These are phyloP conservation scores for Magnaporthiopsis poae DNA, from an alignment of 2,329 filamentous ascomycete genomes.

Conservation along the genomic window DNA sequence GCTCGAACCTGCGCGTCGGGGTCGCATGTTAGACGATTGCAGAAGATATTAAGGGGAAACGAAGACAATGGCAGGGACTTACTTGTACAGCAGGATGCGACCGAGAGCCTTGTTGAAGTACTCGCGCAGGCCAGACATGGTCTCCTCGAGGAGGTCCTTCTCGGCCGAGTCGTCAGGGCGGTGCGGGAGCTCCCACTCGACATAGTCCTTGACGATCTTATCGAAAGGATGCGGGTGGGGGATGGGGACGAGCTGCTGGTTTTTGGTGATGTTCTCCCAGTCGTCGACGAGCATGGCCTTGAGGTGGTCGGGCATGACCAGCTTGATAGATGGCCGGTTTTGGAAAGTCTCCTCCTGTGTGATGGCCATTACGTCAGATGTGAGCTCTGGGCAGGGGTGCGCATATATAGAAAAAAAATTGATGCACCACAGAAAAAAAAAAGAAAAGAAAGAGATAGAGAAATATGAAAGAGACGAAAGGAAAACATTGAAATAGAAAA, in stretches of 20 bases:
- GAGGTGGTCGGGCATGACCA: slow-evolving; percentile 77
- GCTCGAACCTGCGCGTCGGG: slow-evolving; percentile 60
- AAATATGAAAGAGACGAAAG: not conserved
- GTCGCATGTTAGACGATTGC: not conserved
- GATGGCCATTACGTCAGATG: not conserved
- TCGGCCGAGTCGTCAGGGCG: slow-evolving; percentile 59
- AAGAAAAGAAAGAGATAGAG: not conserved
- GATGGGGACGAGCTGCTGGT: slow-evolving; percentile 76
- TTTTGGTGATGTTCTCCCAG: slow-evolving; percentile 98
- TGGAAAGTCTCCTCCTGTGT: slow-evolving; percentile 79
- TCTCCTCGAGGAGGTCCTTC: slow-evolving; percentile 79
- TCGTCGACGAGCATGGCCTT: slow-evolving; percentile 93
- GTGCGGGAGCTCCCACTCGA: slow-evolving; percentile 57
- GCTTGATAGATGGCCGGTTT: slow-evolving; percentile 71
- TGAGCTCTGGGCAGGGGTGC: not conserved
- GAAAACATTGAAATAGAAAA: not conserved
- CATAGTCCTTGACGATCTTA: slow-evolving; percentile 72
- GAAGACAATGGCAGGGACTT: slow-evolving; percentile 16
- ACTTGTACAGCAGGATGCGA: slow-evolving; percentile 77
- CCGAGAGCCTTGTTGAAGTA: slow-evolving; percentile 90
- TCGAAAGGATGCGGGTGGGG: slow-evolving; percentile 68
- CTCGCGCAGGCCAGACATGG: slow-evolving; percentile 73
- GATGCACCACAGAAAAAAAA: not conserved
- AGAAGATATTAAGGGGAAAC: not conserved
- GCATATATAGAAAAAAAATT: not conserved